phyloP scores from a whole-genome alignment of 225 moss, liverwort and hornwort species.

The Ulota crispa region DNA sequence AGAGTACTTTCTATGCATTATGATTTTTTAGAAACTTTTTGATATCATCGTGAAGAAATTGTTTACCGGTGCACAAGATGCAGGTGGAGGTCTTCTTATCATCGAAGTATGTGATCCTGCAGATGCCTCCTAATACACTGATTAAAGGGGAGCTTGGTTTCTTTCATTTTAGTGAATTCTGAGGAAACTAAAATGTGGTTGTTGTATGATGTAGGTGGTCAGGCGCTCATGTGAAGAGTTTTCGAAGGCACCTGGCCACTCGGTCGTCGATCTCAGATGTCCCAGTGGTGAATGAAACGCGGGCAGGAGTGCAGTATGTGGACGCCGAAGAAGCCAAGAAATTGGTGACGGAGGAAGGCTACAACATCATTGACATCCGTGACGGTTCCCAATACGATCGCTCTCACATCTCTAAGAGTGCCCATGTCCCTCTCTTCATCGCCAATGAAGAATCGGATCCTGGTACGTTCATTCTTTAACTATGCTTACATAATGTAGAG shows the following conservation, averaged over 20 bases:
- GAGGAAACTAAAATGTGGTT: not conserved
- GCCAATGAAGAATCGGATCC: conserved; percentile 70
- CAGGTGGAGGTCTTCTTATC: not conserved
- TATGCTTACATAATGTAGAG: not conserved
- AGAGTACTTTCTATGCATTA: no score
- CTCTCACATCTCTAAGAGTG: conserved; percentile 63
- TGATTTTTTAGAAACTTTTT: not conserved
- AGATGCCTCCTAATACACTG: not conserved
- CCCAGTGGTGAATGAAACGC: conserved; percentile 34
- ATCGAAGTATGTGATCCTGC: not conserved
- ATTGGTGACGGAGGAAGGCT: conserved; percentile 66
- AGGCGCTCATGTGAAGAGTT: conserved; percentile 34
- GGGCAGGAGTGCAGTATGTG: conserved; percentile 77
- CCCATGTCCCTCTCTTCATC: conserved; percentile 86
- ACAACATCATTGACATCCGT: conserved; percentile 75
- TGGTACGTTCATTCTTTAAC: conserved; percentile 30
- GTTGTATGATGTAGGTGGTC: conserved; percentile 36
- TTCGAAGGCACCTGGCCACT: conserved; percentile 34
- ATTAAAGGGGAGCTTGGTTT: no score
- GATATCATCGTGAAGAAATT: not conserved
- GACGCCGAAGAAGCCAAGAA: conserved; percentile 75
- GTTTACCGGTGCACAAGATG: no score
- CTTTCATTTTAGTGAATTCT: not conserved
- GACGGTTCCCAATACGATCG: conserved; percentile 77
- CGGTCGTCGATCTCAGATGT: conserved; percentile 52